A percentile compares a stretch with the other conserved stretches of the same genome.
phyloP scores from a whole-genome alignment of 768 basidiomycete species.

The Tricholomella constricta region DNA sequence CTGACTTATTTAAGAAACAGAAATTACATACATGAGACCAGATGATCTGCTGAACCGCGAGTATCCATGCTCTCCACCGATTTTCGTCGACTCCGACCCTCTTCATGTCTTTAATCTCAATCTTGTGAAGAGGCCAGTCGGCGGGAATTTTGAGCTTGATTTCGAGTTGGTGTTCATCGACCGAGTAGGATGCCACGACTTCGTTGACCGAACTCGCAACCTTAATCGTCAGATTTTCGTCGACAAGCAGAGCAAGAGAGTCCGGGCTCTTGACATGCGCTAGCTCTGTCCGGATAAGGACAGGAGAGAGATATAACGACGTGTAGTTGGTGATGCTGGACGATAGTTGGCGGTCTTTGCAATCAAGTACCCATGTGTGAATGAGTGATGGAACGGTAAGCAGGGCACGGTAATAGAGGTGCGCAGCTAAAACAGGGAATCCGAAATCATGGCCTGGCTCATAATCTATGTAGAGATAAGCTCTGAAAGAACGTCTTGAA shows the following conservation, averaged over 20 bases:
- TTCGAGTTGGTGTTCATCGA: constrained; percentile 94
- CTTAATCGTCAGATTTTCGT: constrained; percentile 81
- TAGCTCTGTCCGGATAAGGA: constrained; percentile 84
- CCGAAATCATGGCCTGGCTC: constrained; percentile 53
- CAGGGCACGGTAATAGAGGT: constrained; percentile 87
- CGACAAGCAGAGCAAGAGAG: constrained; percentile 55
- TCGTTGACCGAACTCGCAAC: constrained; percentile 75
- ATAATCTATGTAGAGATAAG: constrained; percentile 47
- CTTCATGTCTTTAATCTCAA: constrained; percentile 86
- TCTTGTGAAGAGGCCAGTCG: constrained; percentile 88
- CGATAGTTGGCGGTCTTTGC: constrained; percentile 89
- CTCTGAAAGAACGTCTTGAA: neutral
- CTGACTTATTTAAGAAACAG: neutral
- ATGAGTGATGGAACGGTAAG: constrained; percentile 84
- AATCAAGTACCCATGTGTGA: constrained; percentile 81
- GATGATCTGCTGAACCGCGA: constrained; percentile 89
- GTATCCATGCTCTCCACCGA: constrained; percentile 91
- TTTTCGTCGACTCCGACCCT: constrained; percentile 87
- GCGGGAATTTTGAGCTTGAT: constrained; percentile 81
- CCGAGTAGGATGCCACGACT: constrained; percentile 78
- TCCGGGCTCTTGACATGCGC: constrained; percentile 63
- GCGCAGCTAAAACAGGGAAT: constrained; percentile 73
- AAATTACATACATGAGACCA: constrained; percentile 71
- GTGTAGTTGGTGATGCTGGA: constrained; percentile 77
- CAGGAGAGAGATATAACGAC: constrained; percentile 83